Conservation (phyloP, 129 eudicot species). For the Kitagawia praeruptora region DNA sequence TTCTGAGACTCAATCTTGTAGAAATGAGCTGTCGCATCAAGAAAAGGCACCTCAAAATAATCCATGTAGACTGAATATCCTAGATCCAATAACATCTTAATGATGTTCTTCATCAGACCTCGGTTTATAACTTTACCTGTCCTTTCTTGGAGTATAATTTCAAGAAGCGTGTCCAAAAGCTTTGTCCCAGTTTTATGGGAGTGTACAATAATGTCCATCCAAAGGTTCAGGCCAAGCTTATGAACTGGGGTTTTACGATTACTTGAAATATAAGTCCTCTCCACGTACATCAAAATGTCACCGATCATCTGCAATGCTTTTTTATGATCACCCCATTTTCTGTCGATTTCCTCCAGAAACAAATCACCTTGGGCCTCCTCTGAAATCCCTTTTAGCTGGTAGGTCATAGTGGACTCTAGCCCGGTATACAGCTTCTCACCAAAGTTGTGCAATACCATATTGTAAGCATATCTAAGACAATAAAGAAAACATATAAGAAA, state of each 20-base stretch:
- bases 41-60: slow-evolving; percentile 58
- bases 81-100: slow-evolving; percentile 66
- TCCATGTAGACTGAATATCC: slow-evolving; percentile 61
- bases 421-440: no score
- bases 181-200: slow-evolving; percentile 41
- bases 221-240: slow-evolving; percentile 65
- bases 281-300: no score
- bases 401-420: no score
- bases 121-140: slow-evolving; percentile 45
- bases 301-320: no score
- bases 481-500: no score
- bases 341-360: no score
- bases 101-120: slow-evolving; percentile 56
- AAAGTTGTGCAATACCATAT: no score
- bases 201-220: slow-evolving; percentile 61
- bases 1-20: slow-evolving; percentile 48
- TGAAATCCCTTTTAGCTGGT: no score
- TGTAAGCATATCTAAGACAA: no score
- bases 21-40: slow-evolving; percentile 62
- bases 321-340: no score
- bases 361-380: no score
- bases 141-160: slow-evolving; percentile 20
- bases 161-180: slow-evolving; percentile 52
- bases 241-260: slow-evolving; percentile 54
- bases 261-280: no score